Percentiles rank a stretch among this genome's conserved stretches.
Conservation (phyloP, 2,329 filamentous ascomycete genomes). For the Stagonosporopsis vannaccii region DNA sequence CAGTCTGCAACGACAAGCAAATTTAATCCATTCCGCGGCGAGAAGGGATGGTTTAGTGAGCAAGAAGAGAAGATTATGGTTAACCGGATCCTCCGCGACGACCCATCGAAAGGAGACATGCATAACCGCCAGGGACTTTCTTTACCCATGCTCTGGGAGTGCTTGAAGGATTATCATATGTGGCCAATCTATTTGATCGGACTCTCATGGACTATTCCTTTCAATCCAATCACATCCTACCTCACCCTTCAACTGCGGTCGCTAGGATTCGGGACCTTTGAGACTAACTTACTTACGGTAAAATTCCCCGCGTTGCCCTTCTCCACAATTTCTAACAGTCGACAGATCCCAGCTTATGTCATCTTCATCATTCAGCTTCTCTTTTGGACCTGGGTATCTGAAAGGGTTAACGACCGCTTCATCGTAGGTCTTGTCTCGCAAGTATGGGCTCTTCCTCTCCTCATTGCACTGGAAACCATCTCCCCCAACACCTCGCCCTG, state of each 20-base stretch:
- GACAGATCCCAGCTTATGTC: constrained; percentile 54
- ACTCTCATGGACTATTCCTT: constrained; percentile 47
- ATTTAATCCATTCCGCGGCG: constrained; percentile 60
- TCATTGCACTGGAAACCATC: constrained; percentile 48
- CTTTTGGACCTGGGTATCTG: constrained; percentile 59
- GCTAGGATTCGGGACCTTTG: constrained; percentile 47
- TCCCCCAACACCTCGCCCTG: constrained; percentile 44
- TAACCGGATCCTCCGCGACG: constrained; percentile 66
- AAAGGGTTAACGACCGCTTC: constrained; percentile 60
- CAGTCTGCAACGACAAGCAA: constrained; percentile 62
- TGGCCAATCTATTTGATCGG: constrained; percentile 53
- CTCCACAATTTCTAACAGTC: background rate
- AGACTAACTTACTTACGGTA: constrained; percentile 50
- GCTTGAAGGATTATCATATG: constrained; percentile 64
- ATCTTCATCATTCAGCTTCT: constrained; percentile 59
- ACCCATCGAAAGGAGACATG: constrained; percentile 67
- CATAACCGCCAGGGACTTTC: constrained; percentile 65
- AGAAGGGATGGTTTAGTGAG: constrained; percentile 71
- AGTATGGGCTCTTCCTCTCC: constrained; percentile 50
- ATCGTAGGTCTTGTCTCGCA: constrained; percentile 54
- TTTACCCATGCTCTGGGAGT: constrained; percentile 57
- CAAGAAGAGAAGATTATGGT: constrained; percentile 74
- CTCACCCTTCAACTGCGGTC: constrained; percentile 46
- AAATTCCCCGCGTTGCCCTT: background rate
- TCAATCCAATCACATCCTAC: constrained; percentile 41